Evolutionary conservation across 345 rosid species (phyloP).

Genomic region (Firmiana major): DNA sequence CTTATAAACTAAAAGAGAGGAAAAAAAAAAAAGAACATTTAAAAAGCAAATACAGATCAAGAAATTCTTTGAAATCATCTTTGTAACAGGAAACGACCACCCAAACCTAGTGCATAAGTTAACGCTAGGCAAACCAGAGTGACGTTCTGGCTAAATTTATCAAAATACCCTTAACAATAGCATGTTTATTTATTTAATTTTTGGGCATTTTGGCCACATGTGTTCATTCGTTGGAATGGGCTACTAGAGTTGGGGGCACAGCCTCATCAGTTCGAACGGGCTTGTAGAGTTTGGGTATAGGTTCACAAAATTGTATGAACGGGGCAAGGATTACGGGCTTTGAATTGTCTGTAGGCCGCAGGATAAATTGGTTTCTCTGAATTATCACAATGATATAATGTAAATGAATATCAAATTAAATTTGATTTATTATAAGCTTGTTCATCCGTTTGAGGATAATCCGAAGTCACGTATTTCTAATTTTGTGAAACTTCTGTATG

Average conservation of each 20-base stretch:
- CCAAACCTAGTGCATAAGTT: background rate
- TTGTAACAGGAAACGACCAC: background rate
- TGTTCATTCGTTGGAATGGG: background rate
- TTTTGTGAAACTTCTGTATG: too few relatives aligned
- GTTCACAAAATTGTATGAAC: too few relatives aligned
- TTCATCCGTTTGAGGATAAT: background rate
- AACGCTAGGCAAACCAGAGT: background rate
- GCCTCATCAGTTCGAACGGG: background rate
- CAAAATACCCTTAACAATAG: background rate
- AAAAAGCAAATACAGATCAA: background rate
- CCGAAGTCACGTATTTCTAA: too few relatives aligned
- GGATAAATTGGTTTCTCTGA: background rate
- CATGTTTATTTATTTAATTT: background rate
- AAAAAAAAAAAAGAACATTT: background rate
- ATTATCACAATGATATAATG: background rate
- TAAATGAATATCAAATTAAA: too few relatives aligned
- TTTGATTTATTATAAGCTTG: too few relatives aligned
- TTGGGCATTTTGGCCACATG: background rate
- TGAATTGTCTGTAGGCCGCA: background rate
- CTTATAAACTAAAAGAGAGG: constrained; percentile 21
- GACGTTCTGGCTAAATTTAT: background rate
- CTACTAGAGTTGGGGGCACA: too few relatives aligned
- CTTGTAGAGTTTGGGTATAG: background rate
- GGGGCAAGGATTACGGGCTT: background rate
- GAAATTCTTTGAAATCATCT: background rate